Percentiles rank a stretch among this genome's conserved stretches.
These are phyloP conservation scores for Crataegus laevigata DNA, from an alignment of 306 rosid genomes.

Conservation along the genomic window DNA sequence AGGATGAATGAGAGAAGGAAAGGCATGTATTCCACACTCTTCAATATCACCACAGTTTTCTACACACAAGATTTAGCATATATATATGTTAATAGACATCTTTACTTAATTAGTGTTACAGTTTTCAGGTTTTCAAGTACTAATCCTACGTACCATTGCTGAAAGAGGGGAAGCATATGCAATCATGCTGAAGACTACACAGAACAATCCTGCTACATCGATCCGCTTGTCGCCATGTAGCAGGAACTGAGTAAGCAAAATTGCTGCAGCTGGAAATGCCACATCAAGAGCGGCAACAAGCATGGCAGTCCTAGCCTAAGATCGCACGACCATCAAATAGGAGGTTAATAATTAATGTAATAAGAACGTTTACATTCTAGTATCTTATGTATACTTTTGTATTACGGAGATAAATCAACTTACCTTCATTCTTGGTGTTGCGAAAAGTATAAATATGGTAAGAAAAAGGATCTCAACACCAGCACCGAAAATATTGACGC, in stretches of 20 bases:
- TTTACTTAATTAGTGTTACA: not conserved
- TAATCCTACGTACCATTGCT: constrained; percentile 15
- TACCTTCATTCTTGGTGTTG: constrained; percentile 32
- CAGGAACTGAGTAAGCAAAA: constrained; percentile 17
- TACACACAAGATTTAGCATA: not conserved
- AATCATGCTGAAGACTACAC: constrained; percentile 21
- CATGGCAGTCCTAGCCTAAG: constrained; percentile 22
- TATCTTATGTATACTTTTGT: too few species aligned
- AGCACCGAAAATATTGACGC: constrained; percentile 23
- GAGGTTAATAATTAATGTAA: not conserved
- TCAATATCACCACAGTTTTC: constrained; percentile 23
- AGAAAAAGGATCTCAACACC: constrained; percentile 24
- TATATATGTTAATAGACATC: not conserved
- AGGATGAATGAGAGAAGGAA: constrained; percentile 25
- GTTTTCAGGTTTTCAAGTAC: too few species aligned
- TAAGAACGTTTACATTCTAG: not conserved
- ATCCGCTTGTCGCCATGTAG: constrained; percentile 15
- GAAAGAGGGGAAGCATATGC: constrained; percentile 35
- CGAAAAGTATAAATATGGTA: constrained; percentile 17
- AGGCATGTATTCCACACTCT: constrained; percentile 34
- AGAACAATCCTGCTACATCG: constrained; percentile 20
- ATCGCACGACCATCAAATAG: not conserved
- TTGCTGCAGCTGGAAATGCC: constrained; percentile 22
- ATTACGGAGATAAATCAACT: not conserved
- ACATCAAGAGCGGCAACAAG: constrained; percentile 17